phyloP scores from a whole-genome alignment of 352 stramenopile species.

The Globisporangium cederbergense region DNA sequence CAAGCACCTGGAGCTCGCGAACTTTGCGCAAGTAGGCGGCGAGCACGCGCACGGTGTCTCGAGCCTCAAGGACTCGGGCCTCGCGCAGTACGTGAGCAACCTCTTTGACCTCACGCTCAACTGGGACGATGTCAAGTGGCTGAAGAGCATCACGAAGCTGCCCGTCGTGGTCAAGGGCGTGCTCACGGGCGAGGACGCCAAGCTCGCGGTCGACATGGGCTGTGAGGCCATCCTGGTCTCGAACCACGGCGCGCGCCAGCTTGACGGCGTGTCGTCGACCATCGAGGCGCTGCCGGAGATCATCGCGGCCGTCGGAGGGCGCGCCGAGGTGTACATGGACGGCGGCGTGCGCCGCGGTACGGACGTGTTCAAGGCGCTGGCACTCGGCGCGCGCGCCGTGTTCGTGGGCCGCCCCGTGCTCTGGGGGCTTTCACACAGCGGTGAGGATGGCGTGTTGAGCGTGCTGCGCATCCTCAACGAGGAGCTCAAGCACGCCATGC shows the following conservation, averaged over 20 bases:
- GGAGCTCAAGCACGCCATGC: slow-evolving; percentile 93
- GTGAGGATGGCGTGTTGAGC: slow-evolving; percentile 83
- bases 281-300: slow-evolving; percentile 93
- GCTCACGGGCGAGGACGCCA: slow-evolving; percentile 90
- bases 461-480: slow-evolving; percentile 90
- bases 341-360: slow-evolving; percentile 93
- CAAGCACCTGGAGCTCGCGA: slow-evolving; percentile 52
- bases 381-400: slow-evolving; percentile 91
- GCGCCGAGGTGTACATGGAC: slow-evolving; percentile 92
- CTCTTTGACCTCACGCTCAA: slow-evolving; percentile 95
- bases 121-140: slow-evolving; percentile 91
- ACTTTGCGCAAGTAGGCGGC: slow-evolving; percentile 45
- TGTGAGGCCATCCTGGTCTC: slow-evolving; percentile 91
- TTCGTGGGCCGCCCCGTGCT: slow-evolving; percentile 94
- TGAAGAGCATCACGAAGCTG: slow-evolving; percentile 89
- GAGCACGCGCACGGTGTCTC: slow-evolving; percentile 60
- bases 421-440: slow-evolving; percentile 90
- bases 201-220: slow-evolving; percentile 86
- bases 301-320: slow-evolving; percentile 74
- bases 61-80: slow-evolving; percentile 44
- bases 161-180: slow-evolving; percentile 94
- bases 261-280: slow-evolving; percentile 86
- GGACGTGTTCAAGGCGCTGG: slow-evolving; percentile 93
- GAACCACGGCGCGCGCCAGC: slow-evolving; percentile 92
- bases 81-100: slow-evolving; percentile 49